phyloP scores from a whole-genome alignment of 2,329 filamentous ascomycete species.

The Drechslerella coelobrocha region DNA sequence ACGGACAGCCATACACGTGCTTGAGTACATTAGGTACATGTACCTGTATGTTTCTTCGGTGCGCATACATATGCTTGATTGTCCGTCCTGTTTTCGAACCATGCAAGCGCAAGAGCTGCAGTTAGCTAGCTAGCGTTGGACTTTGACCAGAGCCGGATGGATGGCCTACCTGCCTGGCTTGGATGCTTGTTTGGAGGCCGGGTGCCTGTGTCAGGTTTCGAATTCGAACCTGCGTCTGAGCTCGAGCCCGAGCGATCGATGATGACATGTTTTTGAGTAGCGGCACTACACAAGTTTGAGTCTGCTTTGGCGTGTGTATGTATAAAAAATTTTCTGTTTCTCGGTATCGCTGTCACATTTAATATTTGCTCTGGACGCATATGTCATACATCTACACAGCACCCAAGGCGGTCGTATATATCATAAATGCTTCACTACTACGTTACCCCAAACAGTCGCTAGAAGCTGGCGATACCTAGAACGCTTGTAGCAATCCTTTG shows the following conservation, averaged over 20 bases:
- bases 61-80: not conserved
- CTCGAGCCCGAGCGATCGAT: constrained; percentile 3
- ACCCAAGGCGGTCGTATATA: not conserved
- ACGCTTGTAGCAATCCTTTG: too few species aligned
- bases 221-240: constrained; percentile 7
- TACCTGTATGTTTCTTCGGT: not conserved
- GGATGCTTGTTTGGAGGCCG: not conserved
- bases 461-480: too few species aligned
- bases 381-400: not conserved
- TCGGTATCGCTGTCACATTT: not conserved
- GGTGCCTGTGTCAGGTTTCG: constrained; percentile 2
- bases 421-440: too few species aligned
- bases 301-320: not conserved
- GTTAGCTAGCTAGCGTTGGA: not conserved
- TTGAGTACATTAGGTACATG: not conserved
- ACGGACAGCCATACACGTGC: constrained; percentile 1
- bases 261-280: constrained; percentile 1
- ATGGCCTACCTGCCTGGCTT: not conserved
- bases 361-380: too few species aligned
- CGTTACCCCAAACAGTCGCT: too few species aligned
- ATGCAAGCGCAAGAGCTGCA: not conserved
- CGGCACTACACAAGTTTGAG: not conserved
- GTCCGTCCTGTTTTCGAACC: not conserved
- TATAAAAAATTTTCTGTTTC: constrained; percentile 1
- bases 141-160: not conserved